These are phyloP conservation scores for Ophiostoma ips DNA, from an alignment of 2,329 filamentous ascomycete genomes.

Conservation along the genomic window DNA sequence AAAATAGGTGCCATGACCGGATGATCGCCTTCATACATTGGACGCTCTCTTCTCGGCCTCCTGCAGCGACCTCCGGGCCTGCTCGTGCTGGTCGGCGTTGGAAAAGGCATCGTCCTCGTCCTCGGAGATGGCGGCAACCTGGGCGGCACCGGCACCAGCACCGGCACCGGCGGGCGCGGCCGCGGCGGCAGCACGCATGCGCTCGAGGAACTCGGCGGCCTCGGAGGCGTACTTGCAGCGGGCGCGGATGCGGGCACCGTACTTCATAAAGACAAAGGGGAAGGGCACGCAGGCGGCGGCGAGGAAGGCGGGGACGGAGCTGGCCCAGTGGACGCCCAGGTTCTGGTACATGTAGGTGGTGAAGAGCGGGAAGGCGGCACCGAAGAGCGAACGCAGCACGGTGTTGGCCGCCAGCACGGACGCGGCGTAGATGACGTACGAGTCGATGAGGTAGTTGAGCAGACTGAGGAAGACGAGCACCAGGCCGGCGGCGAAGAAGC, in stretches of 20 bases:
- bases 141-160: constrained; percentile 12
- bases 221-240: constrained; percentile 58
- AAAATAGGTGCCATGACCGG: too few species aligned
- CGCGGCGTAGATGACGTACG: constrained; percentile 63
- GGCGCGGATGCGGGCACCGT: constrained; percentile 48
- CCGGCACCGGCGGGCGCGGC: constrained; percentile 1
- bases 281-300: constrained; percentile 58
- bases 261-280: constrained; percentile 64
- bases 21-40: too few species aligned
- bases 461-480: constrained; percentile 53
- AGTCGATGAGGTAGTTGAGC: constrained; percentile 55
- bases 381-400: constrained; percentile 58
- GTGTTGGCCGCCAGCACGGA: constrained; percentile 60
- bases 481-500: constrained; percentile 29
- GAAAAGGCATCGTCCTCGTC: constrained; percentile 9
- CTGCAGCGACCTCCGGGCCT: not conserved
- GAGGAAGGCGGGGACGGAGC: constrained; percentile 59
- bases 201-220: constrained; percentile 45
- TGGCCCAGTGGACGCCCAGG: constrained; percentile 64
- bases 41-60: constrained; percentile 4
- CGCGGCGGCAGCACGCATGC: constrained; percentile 23
- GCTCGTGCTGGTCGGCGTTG: constrained; percentile 4
- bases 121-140: constrained; percentile 12
- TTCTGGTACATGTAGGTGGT: constrained; percentile 43
- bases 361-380: constrained; percentile 60